These are phyloP conservation scores for Microbotryum lychnidis-dioicae DNA, from an alignment of 1,284 basidiomycete genomes.

Conservation along the genomic window DNA sequence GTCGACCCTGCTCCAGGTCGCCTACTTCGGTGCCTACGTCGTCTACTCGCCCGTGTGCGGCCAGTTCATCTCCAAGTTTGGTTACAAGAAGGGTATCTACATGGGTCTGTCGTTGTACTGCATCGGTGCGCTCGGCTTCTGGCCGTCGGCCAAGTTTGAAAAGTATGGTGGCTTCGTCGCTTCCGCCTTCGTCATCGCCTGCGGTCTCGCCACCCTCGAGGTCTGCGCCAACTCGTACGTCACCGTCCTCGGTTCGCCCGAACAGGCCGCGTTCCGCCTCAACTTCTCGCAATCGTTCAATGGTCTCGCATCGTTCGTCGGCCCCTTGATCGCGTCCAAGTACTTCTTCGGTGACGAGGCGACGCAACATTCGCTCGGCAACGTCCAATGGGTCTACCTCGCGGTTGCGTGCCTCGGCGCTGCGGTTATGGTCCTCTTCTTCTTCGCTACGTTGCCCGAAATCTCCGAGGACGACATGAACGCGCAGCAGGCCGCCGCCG, in stretches of 20 bases:
- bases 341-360: constrained; percentile 58
- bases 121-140: constrained; percentile 65
- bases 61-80: constrained; percentile 41
- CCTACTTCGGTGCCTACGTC: constrained; percentile 56
- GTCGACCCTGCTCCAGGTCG: constrained; percentile 73
- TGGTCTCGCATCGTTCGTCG: constrained; percentile 66
- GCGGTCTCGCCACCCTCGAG: constrained; percentile 55
- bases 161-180: constrained; percentile 58
- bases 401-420: constrained; percentile 59
- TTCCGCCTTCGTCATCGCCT: constrained; percentile 48
- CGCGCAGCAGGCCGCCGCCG: constrained; percentile 40
- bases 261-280: constrained; percentile 65
- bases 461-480: constrained; percentile 51
- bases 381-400: constrained; percentile 74
- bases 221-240: constrained; percentile 67
- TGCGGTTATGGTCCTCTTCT: constrained; percentile 59
- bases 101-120: constrained; percentile 59
- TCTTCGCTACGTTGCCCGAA: constrained; percentile 65
- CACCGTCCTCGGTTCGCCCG: constrained; percentile 54
- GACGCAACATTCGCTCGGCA: constrained; percentile 55
- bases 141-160: constrained; percentile 61
- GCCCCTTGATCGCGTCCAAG: constrained; percentile 64
- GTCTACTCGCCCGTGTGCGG: constrained; percentile 42
- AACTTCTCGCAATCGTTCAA: constrained; percentile 78
- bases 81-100: constrained; percentile 49